Evolutionary conservation across 1,284 basidiomycete genomes (phyloP).

Genomic region (Boletus semigastroideus): DNA sequence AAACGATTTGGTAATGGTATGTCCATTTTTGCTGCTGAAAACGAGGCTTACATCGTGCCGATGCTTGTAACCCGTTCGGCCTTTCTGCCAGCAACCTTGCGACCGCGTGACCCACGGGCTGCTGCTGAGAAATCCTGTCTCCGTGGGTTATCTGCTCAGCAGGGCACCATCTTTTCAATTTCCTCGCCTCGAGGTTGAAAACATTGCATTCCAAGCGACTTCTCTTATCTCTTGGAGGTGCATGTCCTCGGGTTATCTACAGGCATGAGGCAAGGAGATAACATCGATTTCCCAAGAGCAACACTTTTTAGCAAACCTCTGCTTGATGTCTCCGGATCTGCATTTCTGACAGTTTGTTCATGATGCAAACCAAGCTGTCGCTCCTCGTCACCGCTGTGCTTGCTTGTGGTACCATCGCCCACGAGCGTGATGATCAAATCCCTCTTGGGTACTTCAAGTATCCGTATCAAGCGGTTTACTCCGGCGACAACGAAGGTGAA

Average conservation of each 20-base stretch:
- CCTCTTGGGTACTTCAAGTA: conserved; percentile 65
- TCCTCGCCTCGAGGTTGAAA: conserved; percentile 30
- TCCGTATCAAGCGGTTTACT: conserved; percentile 56
- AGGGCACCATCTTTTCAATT: not conserved
- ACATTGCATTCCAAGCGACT: not conserved
- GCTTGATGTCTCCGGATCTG: not conserved
- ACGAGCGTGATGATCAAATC: conserved; percentile 51
- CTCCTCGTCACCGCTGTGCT: conserved; percentile 20
- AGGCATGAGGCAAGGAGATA: conserved; percentile 13
- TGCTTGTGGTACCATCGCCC: conserved; percentile 29
- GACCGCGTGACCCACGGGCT: conserved; percentile 8
- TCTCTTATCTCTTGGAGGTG: conserved; percentile 17
- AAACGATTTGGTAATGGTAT: not conserved
- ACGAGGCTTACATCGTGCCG: conserved; percentile 32
- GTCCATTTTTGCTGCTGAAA: conserved; percentile 6
- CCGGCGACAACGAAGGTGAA: conserved; percentile 53
- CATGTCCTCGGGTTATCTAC: conserved; percentile 8
- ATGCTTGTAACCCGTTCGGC: conserved; percentile 9
- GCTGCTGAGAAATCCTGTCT: conserved; percentile 4
- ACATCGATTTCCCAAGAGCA: conserved; percentile 25
- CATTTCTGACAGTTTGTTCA: not conserved
- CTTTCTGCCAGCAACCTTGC: not conserved
- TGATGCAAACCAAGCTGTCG: conserved; percentile 32
- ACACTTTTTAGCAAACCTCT: conserved; percentile 20
- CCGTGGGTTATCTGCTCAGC: conserved; percentile 6